Percentiles rank a stretch among this genome's conserved stretches.
These are phyloP conservation scores for Sanghuangporus weigelae DNA, from an alignment of 1,284 basidiomycete genomes.

Conservation along the genomic window DNA sequence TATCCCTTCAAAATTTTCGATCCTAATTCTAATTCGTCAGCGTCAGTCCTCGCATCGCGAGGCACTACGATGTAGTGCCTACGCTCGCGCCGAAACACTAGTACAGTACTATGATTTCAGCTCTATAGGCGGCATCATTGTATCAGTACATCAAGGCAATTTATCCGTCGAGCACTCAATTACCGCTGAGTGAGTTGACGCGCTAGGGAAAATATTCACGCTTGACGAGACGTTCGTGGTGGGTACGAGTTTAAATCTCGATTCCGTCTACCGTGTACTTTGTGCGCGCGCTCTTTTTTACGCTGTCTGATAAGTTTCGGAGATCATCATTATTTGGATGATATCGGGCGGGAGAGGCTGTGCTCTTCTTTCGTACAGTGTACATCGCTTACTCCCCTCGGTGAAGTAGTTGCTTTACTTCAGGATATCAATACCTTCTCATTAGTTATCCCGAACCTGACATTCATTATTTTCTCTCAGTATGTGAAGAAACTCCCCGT, in stretches of 20 bases:
- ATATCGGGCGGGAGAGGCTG: neutral
- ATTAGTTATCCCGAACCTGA: no score
- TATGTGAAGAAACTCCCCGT: no score
- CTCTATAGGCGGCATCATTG: neutral
- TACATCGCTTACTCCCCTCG: neutral
- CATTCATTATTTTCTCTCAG: no score
- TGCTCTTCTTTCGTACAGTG: neutral
- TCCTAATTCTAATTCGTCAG: no score
- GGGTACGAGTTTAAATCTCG: neutral
- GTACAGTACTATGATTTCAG: neutral
- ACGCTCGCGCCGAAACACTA: neutral
- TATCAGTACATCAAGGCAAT: neutral
- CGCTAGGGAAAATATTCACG: neutral
- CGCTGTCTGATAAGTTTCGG: neutral
- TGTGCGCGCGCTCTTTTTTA: neutral
- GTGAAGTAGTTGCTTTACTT: no score
- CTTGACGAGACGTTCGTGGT: neutral
- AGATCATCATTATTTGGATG: neutral
- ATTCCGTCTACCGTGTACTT: neutral
- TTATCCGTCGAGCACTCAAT: neutral
- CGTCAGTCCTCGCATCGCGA: neutral
- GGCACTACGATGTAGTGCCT: neutral
- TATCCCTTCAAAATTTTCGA: no score
- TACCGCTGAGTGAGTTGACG: neutral
- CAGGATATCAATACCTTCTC: no score